Conservation (phyloP, 768 basidiomycete species). For the Suillus americanus region DNA sequence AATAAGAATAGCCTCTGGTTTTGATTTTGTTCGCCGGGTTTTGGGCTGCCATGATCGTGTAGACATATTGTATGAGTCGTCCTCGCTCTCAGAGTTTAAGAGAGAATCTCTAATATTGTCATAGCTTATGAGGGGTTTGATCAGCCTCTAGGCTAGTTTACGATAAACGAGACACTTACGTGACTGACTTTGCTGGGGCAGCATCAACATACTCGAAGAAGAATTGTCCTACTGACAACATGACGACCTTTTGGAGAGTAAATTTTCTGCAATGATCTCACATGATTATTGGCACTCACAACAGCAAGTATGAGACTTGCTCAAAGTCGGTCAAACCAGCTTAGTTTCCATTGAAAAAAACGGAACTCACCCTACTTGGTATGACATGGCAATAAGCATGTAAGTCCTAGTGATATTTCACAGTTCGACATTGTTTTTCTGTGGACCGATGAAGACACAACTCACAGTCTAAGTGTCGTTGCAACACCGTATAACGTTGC, state of each 20-base stretch:
- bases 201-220: constrained; percentile 39
- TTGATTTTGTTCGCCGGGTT: constrained; percentile 49
- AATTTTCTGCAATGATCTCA: not conserved
- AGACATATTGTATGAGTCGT: not conserved
- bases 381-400: constrained; percentile 75
- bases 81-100: constrained; percentile 12
- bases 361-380: constrained; percentile 60
- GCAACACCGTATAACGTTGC: constrained; percentile 53
- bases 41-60: constrained; percentile 13
- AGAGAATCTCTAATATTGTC: constrained; percentile 23
- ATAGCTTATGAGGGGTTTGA: constrained; percentile 12
- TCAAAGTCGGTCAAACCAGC: not conserved
- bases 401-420: constrained; percentile 45
- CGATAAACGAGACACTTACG: not conserved
- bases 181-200: not conserved
- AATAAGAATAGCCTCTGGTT: constrained; percentile 60
- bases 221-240: constrained; percentile 60
- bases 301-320: constrained; percentile 2
- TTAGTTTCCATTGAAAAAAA: not conserved
- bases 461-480: constrained; percentile 65
- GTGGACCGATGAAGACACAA: constrained; percentile 1
- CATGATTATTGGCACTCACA: not conserved
- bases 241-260: constrained; percentile 43
- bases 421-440: constrained; percentile 4
- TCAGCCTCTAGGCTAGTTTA: not conserved